phyloP scores from a whole-genome alignment of 164 flowering plant species.

The Annona squamosa region DNA sequence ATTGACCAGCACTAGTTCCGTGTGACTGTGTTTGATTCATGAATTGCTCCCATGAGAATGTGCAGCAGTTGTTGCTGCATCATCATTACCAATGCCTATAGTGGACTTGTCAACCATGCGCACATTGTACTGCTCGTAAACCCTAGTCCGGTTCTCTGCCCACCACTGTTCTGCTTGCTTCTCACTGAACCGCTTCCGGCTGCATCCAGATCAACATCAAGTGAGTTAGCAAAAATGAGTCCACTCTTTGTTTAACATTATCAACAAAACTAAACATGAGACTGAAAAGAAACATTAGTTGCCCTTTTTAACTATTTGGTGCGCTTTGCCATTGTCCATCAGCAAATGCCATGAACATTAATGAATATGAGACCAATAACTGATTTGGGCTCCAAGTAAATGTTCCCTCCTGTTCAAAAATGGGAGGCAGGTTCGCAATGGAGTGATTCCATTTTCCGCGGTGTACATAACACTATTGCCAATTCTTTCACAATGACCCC shows the following conservation, averaged over 20 bases:
- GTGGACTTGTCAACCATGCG: conserved; percentile 75
- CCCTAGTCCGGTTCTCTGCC: conserved; percentile 88
- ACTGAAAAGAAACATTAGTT: neutral
- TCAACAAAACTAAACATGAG: neutral
- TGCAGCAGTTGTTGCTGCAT: conserved; percentile 12
- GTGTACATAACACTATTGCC: no score
- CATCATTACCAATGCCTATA: conserved; percentile 61
- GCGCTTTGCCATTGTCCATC: neutral
- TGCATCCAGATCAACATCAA: conserved; percentile 28
- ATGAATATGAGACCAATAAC: no score
- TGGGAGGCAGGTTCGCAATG: no score
- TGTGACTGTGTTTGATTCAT: conserved; percentile 24
- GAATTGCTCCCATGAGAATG: conserved; percentile 25
- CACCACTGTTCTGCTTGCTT: conserved; percentile 98
- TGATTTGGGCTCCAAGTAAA: no score
- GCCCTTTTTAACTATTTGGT: neutral
- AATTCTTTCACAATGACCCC: no score
- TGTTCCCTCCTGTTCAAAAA: no score
- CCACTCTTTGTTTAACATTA: neutral
- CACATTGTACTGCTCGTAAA: conserved; percentile 79
- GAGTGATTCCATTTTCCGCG: no score
- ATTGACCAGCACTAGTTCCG: conserved; percentile 20
- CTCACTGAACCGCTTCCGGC: conserved; percentile 91
- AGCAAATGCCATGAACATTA: neutral
- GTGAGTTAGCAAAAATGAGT: neutral